Evolutionary conservation across 2,329 filamentous ascomycete genomes (phyloP), one percentile per base, ranked within the genome.

Genomic region (Xylaria sp.): DNA sequence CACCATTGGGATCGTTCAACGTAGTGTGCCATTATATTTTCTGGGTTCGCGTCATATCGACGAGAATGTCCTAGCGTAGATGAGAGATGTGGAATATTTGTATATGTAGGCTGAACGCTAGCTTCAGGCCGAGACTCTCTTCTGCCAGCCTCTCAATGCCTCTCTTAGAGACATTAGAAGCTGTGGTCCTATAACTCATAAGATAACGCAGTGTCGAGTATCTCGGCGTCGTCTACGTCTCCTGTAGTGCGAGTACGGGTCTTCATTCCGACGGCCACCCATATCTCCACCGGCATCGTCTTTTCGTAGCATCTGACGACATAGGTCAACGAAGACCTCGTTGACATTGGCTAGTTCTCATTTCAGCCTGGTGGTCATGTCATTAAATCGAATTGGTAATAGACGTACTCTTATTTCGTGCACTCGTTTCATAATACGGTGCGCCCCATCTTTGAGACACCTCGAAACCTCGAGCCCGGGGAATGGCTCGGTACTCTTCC

Each of bases 381-480:
- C 30, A 13, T 30, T 15, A 18, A 9, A 52, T 39, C 13, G 9
- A 46, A 20, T 2, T 10, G 12, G 12, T 28, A 6, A 20, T 36
- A 41, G 30, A 64, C 85, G 77, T 78, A 92, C 77, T 92, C 76
- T 91, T 86, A 74, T 92, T 90, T 71, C 94, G 86, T 59, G 94
- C 94, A 70, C 92, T 95, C 41, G 94, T 91, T 82, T 97, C 94
- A 77, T 97, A 97, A 79, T 97, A 97, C 0, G 94, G 94, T 41
- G 92, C 92, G 23, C 91, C 91, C 94, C 94, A 97, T 76, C 87
- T 87, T 77, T 96, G 93, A n/a, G 92, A 94, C 70, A 97, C 87
- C 36, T 91, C 87, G 77, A 97, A 97, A 5, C 93, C 94, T 74
- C 90, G 90, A 69, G 91, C 90, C 60, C 93, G 88, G 13, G 91